Conservation (phyloP, 1,139 yeast species). For the Meyerozyma athensensis region DNA sequence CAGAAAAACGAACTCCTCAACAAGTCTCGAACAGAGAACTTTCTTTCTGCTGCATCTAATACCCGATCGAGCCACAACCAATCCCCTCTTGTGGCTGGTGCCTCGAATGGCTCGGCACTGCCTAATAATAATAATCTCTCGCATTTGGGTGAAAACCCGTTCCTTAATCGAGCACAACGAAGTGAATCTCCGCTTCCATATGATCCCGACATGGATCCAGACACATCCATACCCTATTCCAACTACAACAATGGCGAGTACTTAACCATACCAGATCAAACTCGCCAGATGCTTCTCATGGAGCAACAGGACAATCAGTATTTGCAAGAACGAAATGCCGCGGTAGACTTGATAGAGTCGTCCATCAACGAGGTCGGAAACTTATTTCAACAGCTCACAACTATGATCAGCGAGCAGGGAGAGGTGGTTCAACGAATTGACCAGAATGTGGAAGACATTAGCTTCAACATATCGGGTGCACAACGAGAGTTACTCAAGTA, state of each 20-base stretch:
- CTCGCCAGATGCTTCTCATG: conserved; percentile 66
- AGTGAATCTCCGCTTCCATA: conserved; percentile 21
- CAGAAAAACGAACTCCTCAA: conserved; percentile 80
- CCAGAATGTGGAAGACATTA: conserved; percentile 89
- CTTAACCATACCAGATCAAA: conserved; percentile 66
- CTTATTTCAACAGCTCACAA: conserved; percentile 88
- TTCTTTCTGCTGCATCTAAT: conserved; percentile 51
- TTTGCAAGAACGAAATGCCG: conserved; percentile 77
- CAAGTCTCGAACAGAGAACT: conserved; percentile 80
- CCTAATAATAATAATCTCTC: conserved; percentile 10
- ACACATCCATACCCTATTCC: conserved; percentile 25
- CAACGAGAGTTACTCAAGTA: conserved; percentile 90
- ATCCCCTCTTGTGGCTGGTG: conserved; percentile 18
- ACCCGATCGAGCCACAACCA: conserved; percentile 22
- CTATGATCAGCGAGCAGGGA: conserved; percentile 97
- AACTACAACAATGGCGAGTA: conserved; percentile 30
- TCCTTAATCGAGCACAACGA: conserved; percentile 23
- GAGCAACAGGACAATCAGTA: conserved; percentile 69
- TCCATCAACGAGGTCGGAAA: conserved; percentile 97
- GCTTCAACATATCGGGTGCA: conserved; percentile 85
- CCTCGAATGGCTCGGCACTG: conserved; percentile 5
- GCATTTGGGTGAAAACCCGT: conserved; percentile 39
- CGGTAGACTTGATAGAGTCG: conserved; percentile 92
- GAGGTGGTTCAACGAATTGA: conserved; percentile 94
- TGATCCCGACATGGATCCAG: conserved; percentile 33